Conservation (phyloP, 1,139 yeast species). For the Schwanniomyces etchellsii region DNA sequence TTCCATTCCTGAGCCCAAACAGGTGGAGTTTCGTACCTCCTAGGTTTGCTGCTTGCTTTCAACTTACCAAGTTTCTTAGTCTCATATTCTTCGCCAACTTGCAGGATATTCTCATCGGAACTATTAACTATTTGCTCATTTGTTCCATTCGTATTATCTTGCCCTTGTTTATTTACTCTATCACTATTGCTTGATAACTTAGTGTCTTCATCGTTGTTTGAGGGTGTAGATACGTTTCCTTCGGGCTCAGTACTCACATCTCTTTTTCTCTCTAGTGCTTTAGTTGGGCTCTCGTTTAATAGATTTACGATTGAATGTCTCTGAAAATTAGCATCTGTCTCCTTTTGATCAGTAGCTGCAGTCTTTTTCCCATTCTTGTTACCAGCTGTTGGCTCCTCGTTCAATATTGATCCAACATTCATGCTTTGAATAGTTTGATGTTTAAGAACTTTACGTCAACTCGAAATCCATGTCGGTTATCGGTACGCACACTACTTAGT, state of each 20-base stretch:
- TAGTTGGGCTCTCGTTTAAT: slow-evolving; percentile 16
- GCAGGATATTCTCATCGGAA: slow-evolving; percentile 3
- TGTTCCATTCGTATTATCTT: neutral
- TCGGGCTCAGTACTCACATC: neutral
- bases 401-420: slow-evolving; percentile 46
- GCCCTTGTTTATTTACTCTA: neutral
- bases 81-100: slow-evolving; percentile 14
- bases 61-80: slow-evolving; percentile 14
- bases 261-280: neutral
- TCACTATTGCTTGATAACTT: slow-evolving; percentile 1
- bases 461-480: too few relatives aligned
- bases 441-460: too few relatives aligned
- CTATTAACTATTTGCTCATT: too few relatives aligned
- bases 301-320: slow-evolving; percentile 26
- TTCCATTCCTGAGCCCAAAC: slow-evolving; percentile 84
- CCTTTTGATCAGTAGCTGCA: slow-evolving; percentile 13
- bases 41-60: slow-evolving; percentile 44
- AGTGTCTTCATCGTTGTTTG: neutral
- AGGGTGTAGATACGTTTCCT: slow-evolving; percentile 2
- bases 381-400: slow-evolving; percentile 36
- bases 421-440: slow-evolving; percentile 16
- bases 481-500: too few relatives aligned
- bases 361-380: slow-evolving; percentile 13
- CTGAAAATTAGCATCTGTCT: slow-evolving; percentile 10
- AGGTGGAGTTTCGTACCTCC: slow-evolving; percentile 61